Evolutionary conservation across 345 rosid species (phyloP), one percentile per base, ranked within the genome.

Genomic region (Pistacia integerrima): DNA sequence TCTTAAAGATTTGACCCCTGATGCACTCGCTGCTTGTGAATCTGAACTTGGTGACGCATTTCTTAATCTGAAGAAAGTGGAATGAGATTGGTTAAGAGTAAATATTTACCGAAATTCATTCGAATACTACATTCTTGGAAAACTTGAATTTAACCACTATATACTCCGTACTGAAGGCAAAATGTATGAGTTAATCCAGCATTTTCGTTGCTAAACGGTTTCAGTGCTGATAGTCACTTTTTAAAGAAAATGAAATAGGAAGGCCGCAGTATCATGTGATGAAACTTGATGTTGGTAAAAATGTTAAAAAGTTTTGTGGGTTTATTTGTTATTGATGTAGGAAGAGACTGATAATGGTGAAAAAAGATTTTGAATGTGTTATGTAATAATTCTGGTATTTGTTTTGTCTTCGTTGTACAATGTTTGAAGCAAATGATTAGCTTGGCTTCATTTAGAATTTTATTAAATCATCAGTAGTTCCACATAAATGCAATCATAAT

Each of bases 1-100:
- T 49, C 89, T 96, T n/a, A 87, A 85, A 82, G 78, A 75, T 66
- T 67, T 94, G 74, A 79, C 80, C 20, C 73, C 82, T 0, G 94
- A 90, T 57, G 87, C 90, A 44, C 85, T 78, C 74, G 75, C 85
- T 71, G 92, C 93, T 38, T 93, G 97, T 72, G 90, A 92, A 83
- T 81, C 91, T 75, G 87, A 78, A 64, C 87, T 92, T 14, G 89
- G 97, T 36, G 86, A 93, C n/a, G 18, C 81, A 55, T 91, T 86
- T 76, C 73, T 81, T 49, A 89, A 82, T 67, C 76, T 91, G 76
- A 91, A 89, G 89, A 91, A 84, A 58, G 64, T 35, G 2, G 77
- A 59, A 76, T 36, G 41, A 52, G 69, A 76, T 64, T 38, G 11
- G 18, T 51, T 51, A 51, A 69, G 57, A 64, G 36, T 8, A 6